Percentiles rank a stretch among this genome's conserved stretches.
Evolutionary conservation across 2,329 filamentous ascomycete species (phyloP).

Genomic region (Thielaviopsis punctulata): DNA sequence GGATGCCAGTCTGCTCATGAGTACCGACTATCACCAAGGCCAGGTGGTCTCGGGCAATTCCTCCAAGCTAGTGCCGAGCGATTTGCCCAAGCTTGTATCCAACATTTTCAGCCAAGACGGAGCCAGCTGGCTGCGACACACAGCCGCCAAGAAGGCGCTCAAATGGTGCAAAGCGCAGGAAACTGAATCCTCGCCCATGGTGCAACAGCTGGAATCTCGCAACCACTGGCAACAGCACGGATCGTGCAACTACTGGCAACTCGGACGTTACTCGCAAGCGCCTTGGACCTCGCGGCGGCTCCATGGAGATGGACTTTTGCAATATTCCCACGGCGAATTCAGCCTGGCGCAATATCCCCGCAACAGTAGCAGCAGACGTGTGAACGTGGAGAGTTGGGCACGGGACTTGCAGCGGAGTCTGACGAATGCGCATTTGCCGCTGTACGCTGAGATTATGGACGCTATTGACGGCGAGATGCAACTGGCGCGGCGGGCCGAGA

Average conservation of each 20-base stretch:
- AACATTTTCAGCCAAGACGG: constrained; percentile 64
- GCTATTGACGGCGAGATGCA: constrained; percentile 50
- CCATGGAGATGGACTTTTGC: constrained; percentile 14
- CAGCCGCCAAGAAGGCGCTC: constrained; percentile 65
- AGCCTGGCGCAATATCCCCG: constrained; percentile 14
- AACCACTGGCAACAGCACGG: too few species aligned
- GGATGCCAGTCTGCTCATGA: constrained; percentile 90
- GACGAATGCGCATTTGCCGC: constrained; percentile 52
- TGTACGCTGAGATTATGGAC: constrained; percentile 45
- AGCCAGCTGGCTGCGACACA: constrained; percentile 64
- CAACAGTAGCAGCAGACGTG: constrained; percentile 22
- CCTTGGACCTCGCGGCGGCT: background rate
- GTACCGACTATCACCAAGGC: constrained; percentile 70
- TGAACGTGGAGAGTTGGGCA: constrained; percentile 70
- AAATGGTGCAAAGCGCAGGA: constrained; percentile 39
- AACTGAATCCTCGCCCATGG: constrained; percentile 12
- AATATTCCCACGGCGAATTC: constrained; percentile 3
- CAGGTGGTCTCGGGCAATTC: too few species aligned
- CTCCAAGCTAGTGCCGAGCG: constrained; percentile 62
- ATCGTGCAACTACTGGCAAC: too few species aligned
- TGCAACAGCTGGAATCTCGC: constrained; percentile 21
- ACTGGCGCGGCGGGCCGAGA: constrained; percentile 45
- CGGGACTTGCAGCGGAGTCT: constrained; percentile 62
- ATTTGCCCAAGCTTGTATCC: constrained; percentile 52
- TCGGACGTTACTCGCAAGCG: background rate